A percentile compares a stretch with the other conserved stretches of the same genome.
Conservation (phyloP, 306 rosid genomes). For the Acacia acuminata region DNA sequence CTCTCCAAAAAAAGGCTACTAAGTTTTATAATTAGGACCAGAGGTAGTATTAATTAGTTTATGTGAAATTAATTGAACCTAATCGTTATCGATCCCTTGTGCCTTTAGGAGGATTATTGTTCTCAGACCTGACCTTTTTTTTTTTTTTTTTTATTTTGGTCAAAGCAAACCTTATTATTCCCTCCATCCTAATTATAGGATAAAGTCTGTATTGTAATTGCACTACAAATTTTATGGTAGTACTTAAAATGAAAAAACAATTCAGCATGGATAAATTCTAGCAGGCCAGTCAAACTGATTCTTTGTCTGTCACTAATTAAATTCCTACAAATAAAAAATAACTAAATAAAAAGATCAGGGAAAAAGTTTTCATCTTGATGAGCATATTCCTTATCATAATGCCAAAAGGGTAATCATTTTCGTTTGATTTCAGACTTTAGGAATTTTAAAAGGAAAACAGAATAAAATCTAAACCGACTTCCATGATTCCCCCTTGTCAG, state of each 20-base stretch:
- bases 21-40: too few relatives aligned
- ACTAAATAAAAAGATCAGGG: not conserved
- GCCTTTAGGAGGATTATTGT: not conserved
- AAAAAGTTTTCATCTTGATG: not conserved
- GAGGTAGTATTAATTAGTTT: not conserved
- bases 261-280: not conserved
- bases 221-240: too few relatives aligned
- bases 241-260: not conserved
- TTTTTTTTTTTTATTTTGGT: too few relatives aligned
- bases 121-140: not conserved
- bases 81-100: not conserved
- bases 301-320: not conserved
- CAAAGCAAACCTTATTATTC: not conserved
- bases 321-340: not conserved
- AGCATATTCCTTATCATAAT: not conserved
- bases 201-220: too few relatives aligned
- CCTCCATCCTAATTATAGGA: too few relatives aligned
- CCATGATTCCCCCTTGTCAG: not conserved
- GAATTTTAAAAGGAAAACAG: not conserved
- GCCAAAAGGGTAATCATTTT: not conserved
- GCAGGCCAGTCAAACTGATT: not conserved
- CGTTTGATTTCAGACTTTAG: not conserved
- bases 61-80: not conserved
- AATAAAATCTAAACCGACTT: not conserved
- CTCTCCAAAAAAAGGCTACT: too few relatives aligned